Evolutionary conservation across 129 eudicot genomes (phyloP).

Genomic region (Cynara cardunculus): DNA sequence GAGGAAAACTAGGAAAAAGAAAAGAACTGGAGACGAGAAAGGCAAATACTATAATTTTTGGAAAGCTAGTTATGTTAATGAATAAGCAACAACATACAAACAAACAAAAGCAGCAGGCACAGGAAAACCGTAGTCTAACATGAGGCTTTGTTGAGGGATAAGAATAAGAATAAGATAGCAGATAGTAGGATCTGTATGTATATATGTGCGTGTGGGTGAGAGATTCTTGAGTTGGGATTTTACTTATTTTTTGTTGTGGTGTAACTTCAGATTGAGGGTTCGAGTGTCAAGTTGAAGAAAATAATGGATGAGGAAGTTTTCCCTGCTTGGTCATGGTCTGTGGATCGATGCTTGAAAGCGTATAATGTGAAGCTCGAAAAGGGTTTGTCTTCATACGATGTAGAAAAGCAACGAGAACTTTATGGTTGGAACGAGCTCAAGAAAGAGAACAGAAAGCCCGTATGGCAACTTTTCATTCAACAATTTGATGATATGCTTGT

Average conservation of each 20-base stretch:
- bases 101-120: too few species aligned
- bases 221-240: not conserved
- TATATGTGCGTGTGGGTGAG: too few species aligned
- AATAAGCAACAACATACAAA: too few species aligned
- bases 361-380: conserved; percentile 67
- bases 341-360: conserved; percentile 71
- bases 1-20: too few species aligned
- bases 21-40: too few species aligned
- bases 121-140: too few species aligned
- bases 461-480: conserved; percentile 59
- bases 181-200: too few species aligned
- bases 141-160: too few species aligned
- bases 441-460: conserved; percentile 67
- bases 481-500: conserved; percentile 84
- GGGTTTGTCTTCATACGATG: conserved; percentile 68
- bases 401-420: conserved; percentile 51
- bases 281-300: conserved; percentile 25
- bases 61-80: too few species aligned
- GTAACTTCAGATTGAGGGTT: not conserved
- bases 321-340: conserved; percentile 82
- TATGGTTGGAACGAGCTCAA: conserved; percentile 78
- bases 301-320: conserved; percentile 47
- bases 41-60: too few species aligned
- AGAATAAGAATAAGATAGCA: too few species aligned
- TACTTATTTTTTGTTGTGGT: not conserved